Evolutionary conservation across 371 early-diverging fungal genomes (phyloP), one percentile per base, ranked within the genome.

Genomic region (Nosema muscidifuracis): DNA sequence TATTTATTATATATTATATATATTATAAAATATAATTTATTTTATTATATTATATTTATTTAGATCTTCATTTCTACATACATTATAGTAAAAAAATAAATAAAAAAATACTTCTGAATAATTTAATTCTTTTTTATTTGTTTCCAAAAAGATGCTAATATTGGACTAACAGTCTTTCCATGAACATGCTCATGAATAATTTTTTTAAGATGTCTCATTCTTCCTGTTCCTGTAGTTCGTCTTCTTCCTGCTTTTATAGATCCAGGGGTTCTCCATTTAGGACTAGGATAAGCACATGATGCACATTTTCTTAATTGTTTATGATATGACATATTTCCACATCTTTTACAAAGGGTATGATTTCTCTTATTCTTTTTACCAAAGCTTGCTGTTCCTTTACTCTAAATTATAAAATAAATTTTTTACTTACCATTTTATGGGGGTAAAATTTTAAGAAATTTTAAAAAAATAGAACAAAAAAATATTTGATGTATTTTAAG

Each of bases 281-380:
- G 92, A 83, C 92, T 86, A 70, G 97, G 97, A 88, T 92, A 97
- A 76, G 92, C 97, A 87, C 99, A 97, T 83, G 89, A 89, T 78
- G 96, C 90, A 86, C 97, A 98, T 71, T 90, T 90, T 89, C 92
- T 90, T 91, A 94, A 95, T 86, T 95, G 95, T 88, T 91, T 93
- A 89, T 97, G 97, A 90, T 92, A 95, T 72, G 95, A 87, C 77
- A 93, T 91, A 79, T 88, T 88, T 67, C 96, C 96, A 86, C 97
- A 98, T 81, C 97, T 89, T 82, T 89, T 87, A 89, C 97, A 97
- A 82, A 94, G 87, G 63, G 90, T 89, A 91, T 95, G 97, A 77
- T 95, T 89, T 89, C 94, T 94, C 87, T 90, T 92, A 89, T 95
- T 94, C 83, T 93, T 91, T 87, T 93, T 96, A 91, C 99, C 99